Evolutionary conservation across 352 stramenopile genomes (phyloP), one percentile per base, ranked within the genome.

Genomic region (Phytopythium aichiense): DNA sequence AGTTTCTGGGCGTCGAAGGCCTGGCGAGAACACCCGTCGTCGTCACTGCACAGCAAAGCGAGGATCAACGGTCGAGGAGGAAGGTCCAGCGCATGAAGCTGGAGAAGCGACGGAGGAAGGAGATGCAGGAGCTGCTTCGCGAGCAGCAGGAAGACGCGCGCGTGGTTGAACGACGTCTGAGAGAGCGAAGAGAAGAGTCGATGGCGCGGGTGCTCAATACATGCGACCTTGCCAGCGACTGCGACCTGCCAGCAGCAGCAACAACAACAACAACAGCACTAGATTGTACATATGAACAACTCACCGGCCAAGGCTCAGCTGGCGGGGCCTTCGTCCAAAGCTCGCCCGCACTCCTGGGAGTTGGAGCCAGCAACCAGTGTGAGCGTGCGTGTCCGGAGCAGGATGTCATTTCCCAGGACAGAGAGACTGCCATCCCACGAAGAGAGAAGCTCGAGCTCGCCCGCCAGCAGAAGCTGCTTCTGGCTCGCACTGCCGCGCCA

Each of bases 381-480:
- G 33, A 58, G 35, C 9, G 18, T 9, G 33, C 18, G 33, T 31
- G 20, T 16, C 33, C 8, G 12, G 2, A 40, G 4, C 35, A 48
- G 1, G 35, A 22, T 7, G 16, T 4, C 12, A 7, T 9, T 22
- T 1, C 4, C 5, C 11, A 4, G 25, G 6, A 28, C 6, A 15
- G 20, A 35, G 46, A 35, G 16, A 2, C 0, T 8, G 12, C 48
- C 1, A 16, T 33, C 13, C 43, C 49, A 12, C 56, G 57, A 28
- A 59, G 69, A 35, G 58, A 72, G n/a, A 42, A 35, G 18, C 38
- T 61, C 20, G 66, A 61, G 40, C 64, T 73, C 46, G 43, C 56
- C 22, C 55, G 61, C 2, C 49, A 76, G 53, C 67, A 72, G 33
- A 74, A 72, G 66, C 48, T 40, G 9, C 37, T 52, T 1, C 35